A percentile compares a stretch with the other conserved stretches of the same genome.
Evolutionary conservation across 2,329 filamentous ascomycete species (phyloP).

Genomic region (Ascomycota sp.): DNA sequence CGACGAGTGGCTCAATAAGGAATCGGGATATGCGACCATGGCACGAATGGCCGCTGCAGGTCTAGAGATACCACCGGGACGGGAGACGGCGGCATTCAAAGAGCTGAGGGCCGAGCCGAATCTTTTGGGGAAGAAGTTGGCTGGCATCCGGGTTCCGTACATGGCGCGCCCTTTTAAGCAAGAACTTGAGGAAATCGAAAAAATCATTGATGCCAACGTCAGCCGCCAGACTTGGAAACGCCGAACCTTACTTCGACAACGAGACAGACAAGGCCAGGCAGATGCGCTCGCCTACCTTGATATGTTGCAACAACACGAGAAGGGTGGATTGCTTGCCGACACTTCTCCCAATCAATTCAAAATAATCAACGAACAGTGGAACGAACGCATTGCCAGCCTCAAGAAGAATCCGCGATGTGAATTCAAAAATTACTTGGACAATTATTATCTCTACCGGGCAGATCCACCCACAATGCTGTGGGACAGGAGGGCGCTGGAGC

Average conservation of each 20-base stretch:
- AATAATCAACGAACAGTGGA: constrained; percentile 13
- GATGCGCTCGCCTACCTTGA: constrained; percentile 10
- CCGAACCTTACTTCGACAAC: no score
- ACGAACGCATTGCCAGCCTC: constrained; percentile 11
- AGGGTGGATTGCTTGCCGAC: constrained; percentile 5
- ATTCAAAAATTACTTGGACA: constrained; percentile 25
- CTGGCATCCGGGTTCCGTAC: constrained; percentile 8
- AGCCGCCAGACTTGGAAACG: no score
- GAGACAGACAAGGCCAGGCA: not conserved
- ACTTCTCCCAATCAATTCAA: constrained; percentile 7
- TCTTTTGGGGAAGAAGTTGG: constrained; percentile 8
- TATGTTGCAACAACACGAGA: constrained; percentile 14
- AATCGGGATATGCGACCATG: constrained; percentile 18
- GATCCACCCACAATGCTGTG: constrained; percentile 33
- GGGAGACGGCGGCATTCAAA: constrained; percentile 15
- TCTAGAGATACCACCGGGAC: constrained; percentile 20
- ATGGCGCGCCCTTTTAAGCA: constrained; percentile 19
- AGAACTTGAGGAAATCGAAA: constrained; percentile 18
- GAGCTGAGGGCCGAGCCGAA: constrained; percentile 6
- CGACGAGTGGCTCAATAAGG: constrained; percentile 24
- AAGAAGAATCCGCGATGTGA: constrained; percentile 13
- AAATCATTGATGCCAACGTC: no score
- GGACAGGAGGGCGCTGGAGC: constrained; percentile 51
- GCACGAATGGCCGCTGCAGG: constrained; percentile 23
- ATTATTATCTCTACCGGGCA: constrained; percentile 26